Conservation (phyloP, 345 rosid species). For the Lepidium aucheri region DNA sequence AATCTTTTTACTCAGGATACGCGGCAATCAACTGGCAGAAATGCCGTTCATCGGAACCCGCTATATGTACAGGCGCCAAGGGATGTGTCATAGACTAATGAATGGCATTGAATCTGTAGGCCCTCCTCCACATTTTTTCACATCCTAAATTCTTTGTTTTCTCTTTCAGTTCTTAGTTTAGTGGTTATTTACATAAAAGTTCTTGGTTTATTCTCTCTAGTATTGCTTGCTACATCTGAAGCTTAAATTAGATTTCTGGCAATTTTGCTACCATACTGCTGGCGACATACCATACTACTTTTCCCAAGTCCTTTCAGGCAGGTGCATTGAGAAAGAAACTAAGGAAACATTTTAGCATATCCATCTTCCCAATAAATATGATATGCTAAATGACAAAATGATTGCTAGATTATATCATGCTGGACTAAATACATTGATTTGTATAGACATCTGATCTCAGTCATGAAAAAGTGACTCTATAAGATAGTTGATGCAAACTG, state of each 20-base stretch:
- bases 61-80: conserved; percentile 71
- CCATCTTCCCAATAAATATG: not conserved
- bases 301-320: not conserved
- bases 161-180: not conserved
- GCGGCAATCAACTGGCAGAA: conserved; percentile 76
- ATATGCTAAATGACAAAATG: not conserved
- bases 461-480: not conserved
- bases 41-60: conserved; percentile 99
- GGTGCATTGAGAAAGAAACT: not conserved
- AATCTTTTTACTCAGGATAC: conserved; percentile 51
- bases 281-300: not conserved
- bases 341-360: not conserved
- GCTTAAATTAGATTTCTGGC: not conserved
- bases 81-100: conserved; percentile 93
- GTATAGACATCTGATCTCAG: not conserved
- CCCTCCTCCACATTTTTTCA: not conserved
- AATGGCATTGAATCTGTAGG: conserved; percentile 79
- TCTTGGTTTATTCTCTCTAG: not conserved
- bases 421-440: not conserved
- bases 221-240: not conserved
- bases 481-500: not conserved
- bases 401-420: not conserved
- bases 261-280: not conserved
- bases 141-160: not conserved
- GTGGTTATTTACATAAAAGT: not conserved